Evolutionary conservation across 495 filamentous ascomycete genomes (phyloP).

Genomic region (Hamigera avellanea): DNA sequence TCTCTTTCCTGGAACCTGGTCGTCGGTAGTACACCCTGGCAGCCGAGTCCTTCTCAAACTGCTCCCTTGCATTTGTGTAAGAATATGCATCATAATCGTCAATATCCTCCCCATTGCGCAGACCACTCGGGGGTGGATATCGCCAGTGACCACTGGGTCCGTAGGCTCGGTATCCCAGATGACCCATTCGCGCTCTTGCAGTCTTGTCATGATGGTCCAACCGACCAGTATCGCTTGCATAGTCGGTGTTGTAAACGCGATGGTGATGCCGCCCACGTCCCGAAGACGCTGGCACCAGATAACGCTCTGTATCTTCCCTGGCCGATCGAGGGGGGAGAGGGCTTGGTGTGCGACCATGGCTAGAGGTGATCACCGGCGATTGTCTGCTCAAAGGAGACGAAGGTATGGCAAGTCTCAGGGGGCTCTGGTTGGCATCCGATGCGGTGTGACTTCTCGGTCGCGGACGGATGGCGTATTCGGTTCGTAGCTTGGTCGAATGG

Average conservation of each 20-base stretch:
- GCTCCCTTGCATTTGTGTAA: constrained; percentile 59
- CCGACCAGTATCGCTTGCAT: constrained; percentile 29
- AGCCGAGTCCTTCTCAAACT: constrained; percentile 54
- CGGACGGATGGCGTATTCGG: constrained; percentile 31
- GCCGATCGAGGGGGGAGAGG: constrained; percentile 14
- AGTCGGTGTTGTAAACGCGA: constrained; percentile 24
- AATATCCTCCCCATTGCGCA: constrained; percentile 44
- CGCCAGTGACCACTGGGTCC: constrained; percentile 12
- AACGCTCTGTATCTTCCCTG: constrained; percentile 13
- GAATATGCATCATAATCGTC: constrained; percentile 53
- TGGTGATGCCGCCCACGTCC: constrained; percentile 17
- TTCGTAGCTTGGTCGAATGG: constrained; percentile 23
- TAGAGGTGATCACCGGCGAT: constrained; percentile 18
- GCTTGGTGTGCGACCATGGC: constrained; percentile 17
- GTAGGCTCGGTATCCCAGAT: constrained; percentile 15
- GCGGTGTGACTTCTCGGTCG: constrained; percentile 28
- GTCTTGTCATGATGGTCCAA: constrained; percentile 7
- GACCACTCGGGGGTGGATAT: constrained; percentile 19
- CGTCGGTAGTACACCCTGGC: constrained; percentile 32
- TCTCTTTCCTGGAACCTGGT: constrained; percentile 39
- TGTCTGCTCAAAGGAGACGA: constrained; percentile 14
- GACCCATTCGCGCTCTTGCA: constrained; percentile 5
- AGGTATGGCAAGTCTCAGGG: constrained; percentile 14
- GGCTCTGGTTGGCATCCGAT: constrained; percentile 16
- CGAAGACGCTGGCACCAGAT: constrained; percentile 18